Percentiles rank a stretch among this genome's conserved stretches.
phyloP scores from a whole-genome alignment of 2,329 filamentous ascomycete species.

The Chaetomium strumarium region DNA sequence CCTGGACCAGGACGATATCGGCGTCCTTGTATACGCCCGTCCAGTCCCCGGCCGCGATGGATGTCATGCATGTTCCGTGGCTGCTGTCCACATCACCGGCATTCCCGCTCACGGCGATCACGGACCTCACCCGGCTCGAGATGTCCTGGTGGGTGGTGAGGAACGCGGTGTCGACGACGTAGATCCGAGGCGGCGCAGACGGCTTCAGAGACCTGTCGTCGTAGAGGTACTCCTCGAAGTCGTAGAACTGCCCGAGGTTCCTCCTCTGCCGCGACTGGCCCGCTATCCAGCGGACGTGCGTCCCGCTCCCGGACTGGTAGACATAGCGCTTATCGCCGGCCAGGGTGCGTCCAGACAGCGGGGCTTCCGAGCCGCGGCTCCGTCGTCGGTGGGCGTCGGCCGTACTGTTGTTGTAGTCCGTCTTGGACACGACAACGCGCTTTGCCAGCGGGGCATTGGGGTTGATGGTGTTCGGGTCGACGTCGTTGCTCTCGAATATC shows the following conservation, averaged over 20 bases:
- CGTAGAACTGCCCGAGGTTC: background rate
- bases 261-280: background rate
- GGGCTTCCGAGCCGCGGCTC: background rate
- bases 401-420: background rate
- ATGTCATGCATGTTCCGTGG: conserved; percentile 1
- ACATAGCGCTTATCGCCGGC: background rate
- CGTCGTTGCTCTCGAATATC: background rate
- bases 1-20: background rate
- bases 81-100: background rate
- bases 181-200: background rate
- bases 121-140: background rate
- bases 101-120: background rate
- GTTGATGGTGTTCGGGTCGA: background rate
- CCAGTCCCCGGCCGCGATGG: background rate
- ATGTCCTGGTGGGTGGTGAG: background rate
- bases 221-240: background rate
- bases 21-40: background rate
- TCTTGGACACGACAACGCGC: background rate
- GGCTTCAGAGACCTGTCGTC: background rate
- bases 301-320: background rate
- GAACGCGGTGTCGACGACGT: background rate
- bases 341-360: background rate
- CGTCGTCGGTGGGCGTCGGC: background rate
- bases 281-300: background rate
- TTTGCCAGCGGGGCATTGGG: background rate